Conservation (phyloP, 768 basidiomycete species). For the Mycena metata region DNA sequence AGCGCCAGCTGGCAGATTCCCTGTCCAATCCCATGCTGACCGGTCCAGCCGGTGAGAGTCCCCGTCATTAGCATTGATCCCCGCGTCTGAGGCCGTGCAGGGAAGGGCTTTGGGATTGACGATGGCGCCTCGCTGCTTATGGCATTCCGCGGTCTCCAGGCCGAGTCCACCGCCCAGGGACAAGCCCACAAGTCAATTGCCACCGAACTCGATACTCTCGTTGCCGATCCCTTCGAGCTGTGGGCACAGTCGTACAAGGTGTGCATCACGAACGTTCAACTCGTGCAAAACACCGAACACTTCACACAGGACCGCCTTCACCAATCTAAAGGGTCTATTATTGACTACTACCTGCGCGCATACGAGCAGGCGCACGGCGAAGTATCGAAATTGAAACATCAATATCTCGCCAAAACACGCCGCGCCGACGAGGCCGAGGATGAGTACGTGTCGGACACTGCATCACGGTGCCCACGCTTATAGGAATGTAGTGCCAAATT, state of each 20-base stretch:
- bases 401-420: slow-evolving; percentile 83
- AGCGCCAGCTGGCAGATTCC: slow-evolving; percentile 72
- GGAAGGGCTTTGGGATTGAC: slow-evolving; percentile 79
- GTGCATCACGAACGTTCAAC: slow-evolving; percentile 34
- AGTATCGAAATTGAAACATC: slow-evolving; percentile 79
- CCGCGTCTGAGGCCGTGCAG: slow-evolving; percentile 48
- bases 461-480: slow-evolving; percentile 36
- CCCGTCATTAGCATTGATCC: slow-evolving; percentile 11
- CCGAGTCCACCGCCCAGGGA: slow-evolving; percentile 80
- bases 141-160: slow-evolving; percentile 84
- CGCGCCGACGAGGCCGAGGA: slow-evolving; percentile 94
- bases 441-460: slow-evolving; percentile 71
- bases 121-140: slow-evolving; percentile 87
- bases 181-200: slow-evolving; percentile 79
- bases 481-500: slow-evolving; percentile 78
- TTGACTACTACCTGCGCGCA: slow-evolving; percentile 76
- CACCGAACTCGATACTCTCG: slow-evolving; percentile 79
- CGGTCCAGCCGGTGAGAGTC: slow-evolving; percentile 62
- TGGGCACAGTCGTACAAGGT: slow-evolving; percentile 88
- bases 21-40: slow-evolving; percentile 66
- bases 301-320: slow-evolving; percentile 71
- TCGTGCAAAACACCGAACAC: slow-evolving; percentile 26
- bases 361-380: slow-evolving; percentile 81
- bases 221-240: slow-evolving; percentile 83
- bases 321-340: slow-evolving; percentile 66